A percentile compares a stretch with the other conserved stretches of the same genome.
Conservation (phyloP, 208 protist species). For the Crithidia fasciculata region DNA sequence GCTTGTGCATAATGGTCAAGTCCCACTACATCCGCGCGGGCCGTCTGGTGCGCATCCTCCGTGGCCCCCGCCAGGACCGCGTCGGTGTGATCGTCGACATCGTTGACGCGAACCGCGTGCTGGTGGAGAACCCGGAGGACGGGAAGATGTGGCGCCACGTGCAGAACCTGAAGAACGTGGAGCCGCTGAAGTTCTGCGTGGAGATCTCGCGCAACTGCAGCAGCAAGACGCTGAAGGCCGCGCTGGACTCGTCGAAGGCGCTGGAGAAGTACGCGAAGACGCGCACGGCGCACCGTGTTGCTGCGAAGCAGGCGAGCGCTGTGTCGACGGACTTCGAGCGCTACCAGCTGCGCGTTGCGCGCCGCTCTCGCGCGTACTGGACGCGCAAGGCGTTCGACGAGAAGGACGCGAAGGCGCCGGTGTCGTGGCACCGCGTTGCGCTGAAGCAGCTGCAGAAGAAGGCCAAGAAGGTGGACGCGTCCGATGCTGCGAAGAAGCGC, state of each 20-base stretch:
- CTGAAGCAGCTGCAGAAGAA: slow-evolving; percentile 90
- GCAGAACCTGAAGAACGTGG: slow-evolving; percentile 89
- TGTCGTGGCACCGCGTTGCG: slow-evolving; percentile 90
- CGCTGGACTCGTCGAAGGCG: slow-evolving; percentile 67
- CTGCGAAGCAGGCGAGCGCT: slow-evolving; percentile 85
- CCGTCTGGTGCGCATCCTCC: slow-evolving; percentile 69
- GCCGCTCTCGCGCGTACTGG: slow-evolving; percentile 91
- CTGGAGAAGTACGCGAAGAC: slow-evolving; percentile 90
- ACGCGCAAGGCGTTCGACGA: slow-evolving; percentile 91
- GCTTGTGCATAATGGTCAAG: slow-evolving; percentile 61
- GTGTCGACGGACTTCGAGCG: slow-evolving; percentile 90
- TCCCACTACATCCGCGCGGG: slow-evolving; percentile 62
- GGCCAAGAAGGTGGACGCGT: slow-evolving; percentile 82
- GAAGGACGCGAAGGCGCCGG: slow-evolving; percentile 87
- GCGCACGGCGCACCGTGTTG: slow-evolving; percentile 74
- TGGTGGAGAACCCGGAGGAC: slow-evolving; percentile 91
- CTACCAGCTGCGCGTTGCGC: slow-evolving; percentile 92
- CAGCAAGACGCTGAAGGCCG: slow-evolving; percentile 79
- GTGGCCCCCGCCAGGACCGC: slow-evolving; percentile 66
- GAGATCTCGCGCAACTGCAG: slow-evolving; percentile 71
- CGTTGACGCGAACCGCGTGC: slow-evolving; percentile 88
- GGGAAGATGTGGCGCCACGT: slow-evolving; percentile 92
- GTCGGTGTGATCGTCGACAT: slow-evolving; percentile 86
- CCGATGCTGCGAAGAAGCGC: slow-evolving; percentile 80
- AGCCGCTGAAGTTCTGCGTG: slow-evolving; percentile 82